phyloP scores from a whole-genome alignment of 2,329 filamentous ascomycete species.

The Cucurbitaria berberidis region DNA sequence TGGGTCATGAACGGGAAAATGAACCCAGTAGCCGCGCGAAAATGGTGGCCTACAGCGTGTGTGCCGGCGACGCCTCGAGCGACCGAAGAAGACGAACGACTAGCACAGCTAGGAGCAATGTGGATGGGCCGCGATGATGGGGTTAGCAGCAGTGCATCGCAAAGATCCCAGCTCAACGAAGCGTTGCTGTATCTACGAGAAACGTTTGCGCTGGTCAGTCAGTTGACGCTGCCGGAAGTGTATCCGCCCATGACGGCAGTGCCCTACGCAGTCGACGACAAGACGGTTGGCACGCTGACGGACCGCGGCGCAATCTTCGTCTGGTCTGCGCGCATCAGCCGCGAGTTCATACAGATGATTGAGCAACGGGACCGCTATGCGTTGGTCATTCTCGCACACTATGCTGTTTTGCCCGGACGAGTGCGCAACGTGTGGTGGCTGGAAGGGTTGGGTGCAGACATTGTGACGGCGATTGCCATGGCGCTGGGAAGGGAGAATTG shows the following conservation, averaged over 20 bases:
- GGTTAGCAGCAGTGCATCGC: too few species aligned
- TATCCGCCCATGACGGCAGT: slow-evolving; percentile 37
- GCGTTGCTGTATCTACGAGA: slow-evolving; percentile 37
- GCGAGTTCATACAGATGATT: slow-evolving; percentile 39
- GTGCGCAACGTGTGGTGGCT: slow-evolving; percentile 46
- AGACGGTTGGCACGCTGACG: slow-evolving; percentile 33
- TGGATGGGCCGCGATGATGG: slow-evolving; percentile 34
- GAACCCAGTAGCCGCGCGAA: slow-evolving; percentile 32
- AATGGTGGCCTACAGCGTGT: slow-evolving; percentile 42
- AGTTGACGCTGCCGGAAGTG: slow-evolving; percentile 32
- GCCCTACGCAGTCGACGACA: slow-evolving; percentile 38
- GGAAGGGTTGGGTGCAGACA: slow-evolving; percentile 40
- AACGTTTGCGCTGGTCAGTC: slow-evolving; percentile 38
- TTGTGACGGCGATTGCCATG: slow-evolving; percentile 43
- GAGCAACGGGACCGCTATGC: slow-evolving; percentile 40
- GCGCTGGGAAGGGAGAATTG: slow-evolving; percentile 38
- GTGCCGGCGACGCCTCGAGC: slow-evolving; percentile 32
- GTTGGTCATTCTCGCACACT: slow-evolving; percentile 48
- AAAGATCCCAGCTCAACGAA: slow-evolving; percentile 28
- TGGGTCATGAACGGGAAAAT: slow-evolving; percentile 39
- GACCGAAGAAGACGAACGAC: slow-evolving; percentile 34
- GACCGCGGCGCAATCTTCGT: slow-evolving; percentile 44
- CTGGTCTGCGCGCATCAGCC: slow-evolving; percentile 37
- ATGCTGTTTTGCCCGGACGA: slow-evolving; percentile 44
- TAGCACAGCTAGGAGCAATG: slow-evolving; percentile 30